Evolutionary conservation across 2,329 filamentous ascomycete species (phyloP).

Genomic region (Pleomassaria siparia): DNA sequence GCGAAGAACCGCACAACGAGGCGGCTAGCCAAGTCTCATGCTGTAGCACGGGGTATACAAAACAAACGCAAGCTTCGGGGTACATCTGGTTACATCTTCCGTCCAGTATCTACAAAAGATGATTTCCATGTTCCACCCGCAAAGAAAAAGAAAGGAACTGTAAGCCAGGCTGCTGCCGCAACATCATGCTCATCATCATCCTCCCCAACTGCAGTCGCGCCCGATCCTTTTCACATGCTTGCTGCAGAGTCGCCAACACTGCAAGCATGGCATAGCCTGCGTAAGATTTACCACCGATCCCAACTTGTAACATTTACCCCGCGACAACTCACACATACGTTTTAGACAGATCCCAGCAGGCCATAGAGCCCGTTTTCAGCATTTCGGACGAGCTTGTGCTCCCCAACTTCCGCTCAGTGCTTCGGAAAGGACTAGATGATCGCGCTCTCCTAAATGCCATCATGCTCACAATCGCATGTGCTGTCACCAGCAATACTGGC

Average conservation of each 20-base stretch:
- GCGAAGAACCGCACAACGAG: neutral
- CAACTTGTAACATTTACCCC: neutral
- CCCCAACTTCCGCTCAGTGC: constrained; percentile 1
- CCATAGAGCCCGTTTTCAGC: constrained; percentile 1
- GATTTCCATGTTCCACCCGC: neutral
- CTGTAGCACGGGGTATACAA: constrained; percentile 1
- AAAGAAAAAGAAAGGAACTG: neutral
- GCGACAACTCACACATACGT: neutral
- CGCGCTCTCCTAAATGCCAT: constrained; percentile 2
- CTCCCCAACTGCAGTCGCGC: neutral
- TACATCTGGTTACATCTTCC: neutral
- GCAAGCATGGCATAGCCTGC: neutral
- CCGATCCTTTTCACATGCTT: constrained; percentile 3
- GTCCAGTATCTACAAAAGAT: neutral
- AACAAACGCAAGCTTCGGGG: constrained; percentile 3
- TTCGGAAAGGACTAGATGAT: constrained; percentile 3
- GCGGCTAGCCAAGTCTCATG: constrained; percentile 3
- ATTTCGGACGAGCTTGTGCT: constrained; percentile 2
- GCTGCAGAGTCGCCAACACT: constrained; percentile 1
- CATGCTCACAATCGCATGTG: constrained; percentile 1
- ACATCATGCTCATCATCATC: neutral
- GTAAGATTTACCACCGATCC: neutral
- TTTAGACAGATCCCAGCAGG: neutral
- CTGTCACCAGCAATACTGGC: neutral
- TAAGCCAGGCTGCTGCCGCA: neutral